Conservation (phyloP, 108 stramenopile species). For the Pseudonitzschia multistriata region DNA sequence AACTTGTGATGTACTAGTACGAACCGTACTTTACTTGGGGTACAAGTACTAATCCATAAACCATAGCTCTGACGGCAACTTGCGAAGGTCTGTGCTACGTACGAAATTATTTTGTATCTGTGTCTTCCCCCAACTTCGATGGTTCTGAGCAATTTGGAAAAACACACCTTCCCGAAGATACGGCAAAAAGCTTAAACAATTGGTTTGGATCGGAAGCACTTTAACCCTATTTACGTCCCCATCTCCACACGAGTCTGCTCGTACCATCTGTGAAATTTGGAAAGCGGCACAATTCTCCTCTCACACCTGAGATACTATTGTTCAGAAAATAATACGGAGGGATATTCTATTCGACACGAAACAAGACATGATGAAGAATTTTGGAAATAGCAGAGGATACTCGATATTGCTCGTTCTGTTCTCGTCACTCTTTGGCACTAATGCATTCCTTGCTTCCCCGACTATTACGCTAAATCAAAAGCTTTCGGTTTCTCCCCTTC, state of each 20-base stretch:
- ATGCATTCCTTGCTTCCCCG: neutral
- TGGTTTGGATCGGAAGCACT: neutral
- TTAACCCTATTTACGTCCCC: too few relatives aligned
- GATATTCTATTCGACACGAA: too few relatives aligned
- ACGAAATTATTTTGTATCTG: neutral
- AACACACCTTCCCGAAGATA: neutral
- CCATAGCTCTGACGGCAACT: too few relatives aligned
- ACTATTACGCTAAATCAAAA: neutral
- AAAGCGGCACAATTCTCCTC: too few relatives aligned
- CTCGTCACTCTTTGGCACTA: neutral
- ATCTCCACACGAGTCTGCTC: neutral
- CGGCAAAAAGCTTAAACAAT: neutral
- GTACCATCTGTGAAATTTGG: neutral
- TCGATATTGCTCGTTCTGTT: slow-evolving; percentile 8
- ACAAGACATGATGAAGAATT: neutral
- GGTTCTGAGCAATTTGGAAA: slow-evolving; percentile 1
- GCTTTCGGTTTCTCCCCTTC: neutral
- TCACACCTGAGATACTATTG: too few relatives aligned
- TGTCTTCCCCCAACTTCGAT: neutral
- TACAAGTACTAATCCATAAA: too few relatives aligned
- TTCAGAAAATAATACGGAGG: too few relatives aligned
- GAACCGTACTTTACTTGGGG: too few relatives aligned
- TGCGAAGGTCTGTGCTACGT: too few relatives aligned
- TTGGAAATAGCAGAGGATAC: neutral
- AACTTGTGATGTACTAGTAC: too few relatives aligned